These are phyloP conservation scores for Paramecium biaurelia DNA, from an alignment of 73 alveolate species.

Conservation along the genomic window DNA sequence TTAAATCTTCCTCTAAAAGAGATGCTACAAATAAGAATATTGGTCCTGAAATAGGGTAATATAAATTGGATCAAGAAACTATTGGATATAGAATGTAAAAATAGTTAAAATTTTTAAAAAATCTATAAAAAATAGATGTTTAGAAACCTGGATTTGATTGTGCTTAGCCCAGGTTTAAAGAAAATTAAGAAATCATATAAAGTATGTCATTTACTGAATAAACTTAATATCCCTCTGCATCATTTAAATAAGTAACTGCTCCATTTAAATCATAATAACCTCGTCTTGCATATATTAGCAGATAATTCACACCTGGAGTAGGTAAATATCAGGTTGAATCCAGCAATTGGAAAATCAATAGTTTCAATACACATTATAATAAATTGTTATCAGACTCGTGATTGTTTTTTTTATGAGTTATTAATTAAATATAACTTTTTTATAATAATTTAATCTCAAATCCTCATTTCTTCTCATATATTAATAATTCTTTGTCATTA, in stretches of 20 bases:
- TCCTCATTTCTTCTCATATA: background rate
- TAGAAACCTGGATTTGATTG: constrained; percentile 31
- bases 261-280: constrained; percentile 23
- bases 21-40: background rate
- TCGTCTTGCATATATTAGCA: background rate
- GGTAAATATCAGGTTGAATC: constrained; percentile 1
- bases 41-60: constrained; percentile 2
- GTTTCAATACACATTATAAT: constrained; percentile 29
- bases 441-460: background rate
- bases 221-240: background rate
- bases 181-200: background rate
- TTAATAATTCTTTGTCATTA: constrained; percentile 28
- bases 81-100: background rate
- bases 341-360: constrained; percentile 1
- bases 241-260: background rate
- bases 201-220: background rate
- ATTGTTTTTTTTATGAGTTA: background rate
- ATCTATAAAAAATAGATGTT: constrained; percentile 38
- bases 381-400: background rate
- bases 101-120: background rate
- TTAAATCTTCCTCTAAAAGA: background rate
- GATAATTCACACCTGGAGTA: background rate
- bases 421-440: background rate
- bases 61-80: constrained; percentile 7
- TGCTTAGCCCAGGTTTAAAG: background rate